A percentile compares a stretch with the other conserved stretches of the same genome.
These are phyloP conservation scores for Globisporangium camurandrum DNA, from an alignment of 352 stramenopile genomes.

Conservation along the genomic window DNA sequence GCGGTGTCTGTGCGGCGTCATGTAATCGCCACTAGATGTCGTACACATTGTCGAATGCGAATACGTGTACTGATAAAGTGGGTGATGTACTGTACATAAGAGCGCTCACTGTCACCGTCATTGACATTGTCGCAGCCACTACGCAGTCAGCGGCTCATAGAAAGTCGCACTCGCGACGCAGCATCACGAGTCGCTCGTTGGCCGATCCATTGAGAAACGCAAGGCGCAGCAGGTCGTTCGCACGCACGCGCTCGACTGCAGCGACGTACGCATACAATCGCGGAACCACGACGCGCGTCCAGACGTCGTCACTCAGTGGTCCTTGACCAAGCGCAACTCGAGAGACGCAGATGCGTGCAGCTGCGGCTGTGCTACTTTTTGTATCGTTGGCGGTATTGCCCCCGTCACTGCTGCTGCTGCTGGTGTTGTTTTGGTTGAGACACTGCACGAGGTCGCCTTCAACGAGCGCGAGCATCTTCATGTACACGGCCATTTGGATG, in stretches of 20 bases:
- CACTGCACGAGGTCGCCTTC: constrained; percentile 70
- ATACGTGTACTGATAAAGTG: too few relatives aligned
- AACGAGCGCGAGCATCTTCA: constrained; percentile 65
- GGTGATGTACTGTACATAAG: too few relatives aligned
- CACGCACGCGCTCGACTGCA: constrained; percentile 38
- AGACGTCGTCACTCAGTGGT: constrained; percentile 39
- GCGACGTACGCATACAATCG: constrained; percentile 45
- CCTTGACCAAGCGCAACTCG: constrained; percentile 34
- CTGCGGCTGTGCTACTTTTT: too few relatives aligned
- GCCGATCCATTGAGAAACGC: constrained; percentile 53
- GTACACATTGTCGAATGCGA: too few relatives aligned
- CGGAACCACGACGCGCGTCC: constrained; percentile 54
- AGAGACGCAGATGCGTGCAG: constrained; percentile 47
- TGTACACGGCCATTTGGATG: constrained; percentile 75
- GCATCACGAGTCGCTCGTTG: constrained; percentile 31
- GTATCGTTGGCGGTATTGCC: too few relatives aligned
- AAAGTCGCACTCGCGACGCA: constrained; percentile 49
- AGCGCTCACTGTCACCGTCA: too few relatives aligned
- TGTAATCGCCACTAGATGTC: too few relatives aligned
- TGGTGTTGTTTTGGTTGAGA: constrained; percentile 30
- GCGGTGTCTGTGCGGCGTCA: constrained; percentile 5
- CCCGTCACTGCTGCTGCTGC: too few relatives aligned
- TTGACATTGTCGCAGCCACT: too few relatives aligned
- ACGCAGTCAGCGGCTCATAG: too few relatives aligned
- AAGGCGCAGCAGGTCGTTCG: constrained; percentile 42